Conservation (phyloP, 768 basidiomycete species). For the Boletus eberwhitei region DNA sequence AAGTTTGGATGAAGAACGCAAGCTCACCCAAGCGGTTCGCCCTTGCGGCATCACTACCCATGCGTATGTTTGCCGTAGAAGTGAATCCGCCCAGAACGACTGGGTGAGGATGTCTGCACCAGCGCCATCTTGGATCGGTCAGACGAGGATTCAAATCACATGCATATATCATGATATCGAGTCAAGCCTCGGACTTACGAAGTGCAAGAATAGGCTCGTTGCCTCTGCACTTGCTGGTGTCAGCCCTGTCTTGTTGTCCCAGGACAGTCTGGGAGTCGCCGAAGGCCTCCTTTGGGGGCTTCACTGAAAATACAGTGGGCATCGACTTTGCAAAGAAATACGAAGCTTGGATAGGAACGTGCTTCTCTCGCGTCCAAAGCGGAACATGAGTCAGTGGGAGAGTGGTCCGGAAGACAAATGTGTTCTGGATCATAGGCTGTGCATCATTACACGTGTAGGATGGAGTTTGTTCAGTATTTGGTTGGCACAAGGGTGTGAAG, state of each 20-base stretch:
- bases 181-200: constrained; percentile 41
- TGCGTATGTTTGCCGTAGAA: constrained; percentile 54
- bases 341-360: constrained; percentile 47
- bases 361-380: constrained; percentile 37
- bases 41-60: constrained; percentile 88
- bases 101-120: constrained; percentile 66
- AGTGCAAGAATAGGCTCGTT: constrained; percentile 58
- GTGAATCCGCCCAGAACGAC: constrained; percentile 59
- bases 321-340: constrained; percentile 55
- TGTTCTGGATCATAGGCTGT: neutral
- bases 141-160: neutral
- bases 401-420: constrained; percentile 30
- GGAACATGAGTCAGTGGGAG: constrained; percentile 47
- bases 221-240: constrained; percentile 10
- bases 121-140: constrained; percentile 65
- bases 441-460: neutral
- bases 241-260: neutral
- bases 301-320: constrained; percentile 56
- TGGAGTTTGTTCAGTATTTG: neutral
- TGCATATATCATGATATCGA: neutral
- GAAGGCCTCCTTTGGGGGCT: constrained; percentile 48
- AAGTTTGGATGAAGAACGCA: neutral
- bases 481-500: neutral
- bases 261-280: neutral
- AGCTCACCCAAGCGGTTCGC: constrained; percentile 72